Conservation (phyloP, 2,329 filamentous ascomycete species). For the Fusarium vanettenii region DNA sequence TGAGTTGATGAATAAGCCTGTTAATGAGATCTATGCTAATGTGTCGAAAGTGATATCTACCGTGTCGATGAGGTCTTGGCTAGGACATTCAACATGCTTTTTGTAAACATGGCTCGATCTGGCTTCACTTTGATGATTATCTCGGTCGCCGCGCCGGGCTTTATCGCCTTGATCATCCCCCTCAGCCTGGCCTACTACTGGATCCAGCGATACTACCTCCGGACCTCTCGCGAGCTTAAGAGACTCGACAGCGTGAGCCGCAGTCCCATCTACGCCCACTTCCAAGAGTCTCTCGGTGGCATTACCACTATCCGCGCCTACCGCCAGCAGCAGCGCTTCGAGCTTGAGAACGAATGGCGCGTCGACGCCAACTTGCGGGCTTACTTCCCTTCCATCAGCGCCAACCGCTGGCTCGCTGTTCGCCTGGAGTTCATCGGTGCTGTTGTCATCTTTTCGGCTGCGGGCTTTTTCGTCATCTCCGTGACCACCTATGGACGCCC, state of each 20-base stretch:
- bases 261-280: conserved; percentile 97
- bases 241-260: conserved; percentile 93
- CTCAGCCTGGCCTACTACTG: conserved; percentile 85
- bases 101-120: conserved; percentile 79
- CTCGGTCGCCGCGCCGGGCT: conserved; percentile 81
- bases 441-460: conserved; percentile 89
- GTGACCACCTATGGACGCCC: conserved; percentile 75
- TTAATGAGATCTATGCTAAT: conserved; percentile 33
- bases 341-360: conserved; percentile 95
- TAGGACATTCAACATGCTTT: conserved; percentile 97
- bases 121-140: conserved; percentile 90
- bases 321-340: conserved; percentile 87
- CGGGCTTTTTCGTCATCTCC: conserved; percentile 83
- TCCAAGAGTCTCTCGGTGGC: conserved; percentile 95
- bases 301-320: conserved; percentile 97
- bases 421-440: conserved; percentile 96
- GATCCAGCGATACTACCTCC: conserved; percentile 96
- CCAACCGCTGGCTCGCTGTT: conserved; percentile 93
- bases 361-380: conserved; percentile 94
- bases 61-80: conserved; percentile 92
- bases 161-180: conserved; percentile 84
- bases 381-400: conserved; percentile 95
- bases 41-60: conserved; percentile 74
- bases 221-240: conserved; percentile 96
- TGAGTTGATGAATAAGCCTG: conserved; percentile 53